Evolutionary conservation across 2,329 filamentous ascomycete species (phyloP).

Genomic region (Verticillium dahliae): DNA sequence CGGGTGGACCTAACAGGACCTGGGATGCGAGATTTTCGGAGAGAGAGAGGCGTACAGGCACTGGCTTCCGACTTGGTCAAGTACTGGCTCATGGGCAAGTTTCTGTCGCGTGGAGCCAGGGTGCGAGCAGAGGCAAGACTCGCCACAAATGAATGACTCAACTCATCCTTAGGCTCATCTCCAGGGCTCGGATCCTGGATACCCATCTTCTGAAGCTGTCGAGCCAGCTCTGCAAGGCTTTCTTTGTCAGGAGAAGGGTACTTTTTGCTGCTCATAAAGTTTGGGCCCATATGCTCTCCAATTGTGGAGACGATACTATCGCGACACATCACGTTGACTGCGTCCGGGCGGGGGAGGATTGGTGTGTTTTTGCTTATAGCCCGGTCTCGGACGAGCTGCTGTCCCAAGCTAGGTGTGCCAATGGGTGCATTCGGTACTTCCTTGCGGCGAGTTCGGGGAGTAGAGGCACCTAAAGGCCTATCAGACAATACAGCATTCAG

Average conservation of each 20-base stretch:
- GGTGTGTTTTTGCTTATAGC: neutral
- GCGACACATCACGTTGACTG: neutral
- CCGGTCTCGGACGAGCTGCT: neutral
- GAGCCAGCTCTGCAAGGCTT: conserved; percentile 29
- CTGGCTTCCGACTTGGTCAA: neutral
- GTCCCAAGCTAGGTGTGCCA: neutral
- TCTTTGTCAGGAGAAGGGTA: conserved; percentile 38
- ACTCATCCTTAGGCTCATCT: conserved; percentile 1
- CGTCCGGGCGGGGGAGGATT: neutral
- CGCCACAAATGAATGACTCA: conserved; percentile 3
- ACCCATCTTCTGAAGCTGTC: conserved; percentile 18
- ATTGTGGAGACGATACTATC: neutral
- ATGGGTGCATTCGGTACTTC: neutral
- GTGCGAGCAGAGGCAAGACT: conserved; percentile 1
- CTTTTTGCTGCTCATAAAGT: conserved; percentile 25
- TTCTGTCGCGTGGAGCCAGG: conserved; percentile 20
- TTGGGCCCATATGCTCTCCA: neutral
- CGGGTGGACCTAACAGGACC: conserved; percentile 12
- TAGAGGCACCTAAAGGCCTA: conserved; percentile 29
- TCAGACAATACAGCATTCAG: conserved; percentile 29
- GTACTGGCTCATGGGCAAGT: conserved; percentile 14
- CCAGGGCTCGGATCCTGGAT: neutral
- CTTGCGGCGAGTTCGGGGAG: conserved; percentile 19
- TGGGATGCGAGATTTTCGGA: conserved; percentile 13
- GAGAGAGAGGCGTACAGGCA: neutral